Base-by-base conservation (phyloP, 2,329 filamentous ascomycete species). In the Xylaria sp. region DNA sequence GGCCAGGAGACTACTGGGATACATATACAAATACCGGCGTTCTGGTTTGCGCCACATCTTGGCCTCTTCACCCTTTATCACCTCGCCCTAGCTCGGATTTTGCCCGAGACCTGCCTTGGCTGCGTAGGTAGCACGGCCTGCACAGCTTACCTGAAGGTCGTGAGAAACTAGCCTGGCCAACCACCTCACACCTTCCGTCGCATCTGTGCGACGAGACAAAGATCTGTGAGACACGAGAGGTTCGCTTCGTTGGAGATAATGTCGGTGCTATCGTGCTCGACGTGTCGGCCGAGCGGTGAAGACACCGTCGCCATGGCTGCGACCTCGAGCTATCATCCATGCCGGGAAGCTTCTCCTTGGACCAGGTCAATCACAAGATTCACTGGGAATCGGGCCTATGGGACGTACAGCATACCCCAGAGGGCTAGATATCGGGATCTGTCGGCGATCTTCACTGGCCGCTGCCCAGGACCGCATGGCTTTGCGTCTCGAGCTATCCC, bases 221-320 rank as follows among this genome's bases (percentile, higher is more conserved):
- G 16, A 7, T 13, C 29, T 13, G 29, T 34, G 29, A 7, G 16
- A 34, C 29, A 13, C 11, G 29, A 34, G 29, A 34, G 4, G 5
- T 3, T 34, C 29, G 11, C 29, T 34, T 13, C 29, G 5, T 13
- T 13, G 3, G 9, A 34, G 29, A 34, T 13, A 9, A 3, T 34
- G 11, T 34, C 29, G 29, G 29, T 13, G 3, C 29, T 13, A 34
- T 34, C 29, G 29, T 13, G 11, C 16, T 34, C 16, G 16, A 13
- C 4, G 11, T 34, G 8, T 34, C 6, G n/a, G 26, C 19, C 11
- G 76, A 41, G 44, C 4, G 45, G 38, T 7, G 37, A 20, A 9
- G 19, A 18, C 11, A 7, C 9, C 29, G 11, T 34, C 29, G 11
- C 9, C 29, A 13, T 7, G 29, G 16, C 29, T 34, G 5, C 29